Base-by-base conservation (phyloP, 2,329 filamentous ascomycete genomes). In the Echinosphaeria canescens region DNA sequence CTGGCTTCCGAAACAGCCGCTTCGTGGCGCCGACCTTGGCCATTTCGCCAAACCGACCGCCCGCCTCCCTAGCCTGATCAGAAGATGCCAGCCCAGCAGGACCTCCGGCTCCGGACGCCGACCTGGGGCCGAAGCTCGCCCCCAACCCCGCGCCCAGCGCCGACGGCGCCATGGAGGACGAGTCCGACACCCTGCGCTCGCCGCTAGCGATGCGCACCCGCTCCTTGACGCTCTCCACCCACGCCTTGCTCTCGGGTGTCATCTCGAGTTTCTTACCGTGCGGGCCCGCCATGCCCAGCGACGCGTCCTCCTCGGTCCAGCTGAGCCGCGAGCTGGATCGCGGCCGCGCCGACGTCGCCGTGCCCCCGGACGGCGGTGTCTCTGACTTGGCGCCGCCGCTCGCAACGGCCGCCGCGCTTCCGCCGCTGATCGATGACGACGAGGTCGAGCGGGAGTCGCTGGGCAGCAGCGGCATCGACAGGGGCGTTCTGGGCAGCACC, bases 191-290 rank as follows among this genome's bases (percentile, higher is more conserved):
- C 27, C 47, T 48, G 25, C 48, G 50, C 43, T 69, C 69, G 29
- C 63, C 63, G 40, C 72, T 78, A 32, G 69, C 75, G 25, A 70
- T 59, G 31, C 74, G 64, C 22, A 82, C 79, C 42, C 79, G 75
- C 40, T 79, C 74, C 50, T 81, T 74, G 53, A 88, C 75, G 33
- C 70, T 78, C 45, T 84, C 74, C 8, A 88, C 75, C 79, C 79
- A 88, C 22, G 72, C 69, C 30, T 68, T 59, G 41, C 74, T 79
- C 47, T 82, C 72, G 29, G 72, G 68, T 29, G 69, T 76, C 50
- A 69, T 75, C 42, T 59, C 63, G 6, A 65, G 59, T 35, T 62
- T 64, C 44, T 66, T 74, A 19, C 61, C 57, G 25, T 62, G 66
- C 2, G 75, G 75, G 0, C 76, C 76, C 0, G 75, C 74, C 26